Evolutionary conservation across 2,329 filamentous ascomycete genomes (phyloP).

Genomic region (Passalora sequoiae): DNA sequence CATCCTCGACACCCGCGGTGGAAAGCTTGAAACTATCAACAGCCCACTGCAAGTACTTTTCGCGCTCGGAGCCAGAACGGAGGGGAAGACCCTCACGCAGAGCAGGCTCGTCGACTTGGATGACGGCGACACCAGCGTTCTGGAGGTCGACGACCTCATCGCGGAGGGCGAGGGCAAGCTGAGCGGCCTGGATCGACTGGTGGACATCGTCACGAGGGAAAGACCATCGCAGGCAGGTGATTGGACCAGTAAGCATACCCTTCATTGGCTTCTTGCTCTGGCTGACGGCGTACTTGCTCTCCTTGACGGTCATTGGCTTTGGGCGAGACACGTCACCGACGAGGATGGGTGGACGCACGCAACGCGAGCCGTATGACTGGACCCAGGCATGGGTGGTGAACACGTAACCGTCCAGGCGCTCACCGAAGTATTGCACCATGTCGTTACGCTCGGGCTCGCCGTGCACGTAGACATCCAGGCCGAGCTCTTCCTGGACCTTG

Average conservation of each 20-base stretch:
- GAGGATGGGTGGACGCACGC: slow-evolving; percentile 95
- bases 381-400: slow-evolving; percentile 99
- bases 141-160: slow-evolving; percentile 98
- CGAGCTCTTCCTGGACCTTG: slow-evolving; percentile 97
- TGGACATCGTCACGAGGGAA: slow-evolving; percentile 99
- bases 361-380: slow-evolving; percentile 96
- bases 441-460: slow-evolving; percentile 99
- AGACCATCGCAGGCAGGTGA: slow-evolving; percentile 98
- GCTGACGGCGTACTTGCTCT: slow-evolving; percentile 96
- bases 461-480: slow-evolving; percentile 94
- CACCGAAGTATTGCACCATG: slow-evolving; percentile 99
- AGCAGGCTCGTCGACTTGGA: slow-evolving; percentile 98
- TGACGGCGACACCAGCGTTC: slow-evolving; percentile 92
- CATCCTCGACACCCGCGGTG: slow-evolving; percentile 86
- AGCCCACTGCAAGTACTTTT: slow-evolving; percentile 95
- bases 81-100: slow-evolving; percentile 99
- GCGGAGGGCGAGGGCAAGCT: slow-evolving; percentile 95
- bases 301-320: slow-evolving; percentile 98
- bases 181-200: slow-evolving; percentile 97
- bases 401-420: slow-evolving; percentile 91
- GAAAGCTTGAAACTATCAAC: slow-evolving; percentile 97
- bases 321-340: slow-evolving; percentile 98
- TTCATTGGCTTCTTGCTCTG: slow-evolving; percentile 99
- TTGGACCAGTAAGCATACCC: slow-evolving; percentile 98
- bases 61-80: slow-evolving; percentile 85